Base-by-base conservation (phyloP, 2,329 filamentous ascomycete genomes). In the Hymenoscyphus albidus region DNA sequence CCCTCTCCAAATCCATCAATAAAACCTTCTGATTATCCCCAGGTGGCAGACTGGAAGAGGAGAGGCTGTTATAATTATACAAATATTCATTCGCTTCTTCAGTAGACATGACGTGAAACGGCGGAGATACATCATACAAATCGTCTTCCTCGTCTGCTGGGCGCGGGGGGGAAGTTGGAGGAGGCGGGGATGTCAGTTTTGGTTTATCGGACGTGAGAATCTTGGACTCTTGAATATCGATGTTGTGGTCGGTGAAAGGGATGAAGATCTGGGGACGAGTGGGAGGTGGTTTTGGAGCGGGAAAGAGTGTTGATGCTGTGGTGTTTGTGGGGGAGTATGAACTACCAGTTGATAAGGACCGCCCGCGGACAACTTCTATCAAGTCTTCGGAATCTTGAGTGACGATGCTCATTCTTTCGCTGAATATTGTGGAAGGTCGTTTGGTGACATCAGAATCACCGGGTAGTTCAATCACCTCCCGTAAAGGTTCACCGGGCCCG, bases 371-470 rank as follows among this genome's bases (percentile, higher is more conserved):
- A 7, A 67, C 70, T 58, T 67, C 71, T 40, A 75, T 65, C 35
- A 77, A 64, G 18, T 69, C 72, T 78, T 77, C 10, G 83, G 71
- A 66, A 4, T 78, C 77, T 22, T 84, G 70, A 12, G 83, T 78
- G 7, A 73, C 75, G 10, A 81, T 68, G 14, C 77, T 76, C 13
- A 81, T 71, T 69, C 62, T 65, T 59, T 71, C 67, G 39, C 68
- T 64, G 1, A 69, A 67, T n/a, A 69, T 63, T n/a, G 60, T 57
- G n/a, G 31, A 32, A 39, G 18, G 12, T 31, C 60, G 31, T 7
- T 35, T 13, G 18, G 42, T 13, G 18, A n/a, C 9, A 51, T 38
- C 58, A n/a, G 63, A 35, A 12, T 66, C 64, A 14, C 62, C 69
- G 58, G 64, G 57, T 9, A 71, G 54, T 48, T 72, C 70, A 16